Base-by-base conservation (phyloP, 768 basidiomycete genomes). In the Russula lepida region DNA sequence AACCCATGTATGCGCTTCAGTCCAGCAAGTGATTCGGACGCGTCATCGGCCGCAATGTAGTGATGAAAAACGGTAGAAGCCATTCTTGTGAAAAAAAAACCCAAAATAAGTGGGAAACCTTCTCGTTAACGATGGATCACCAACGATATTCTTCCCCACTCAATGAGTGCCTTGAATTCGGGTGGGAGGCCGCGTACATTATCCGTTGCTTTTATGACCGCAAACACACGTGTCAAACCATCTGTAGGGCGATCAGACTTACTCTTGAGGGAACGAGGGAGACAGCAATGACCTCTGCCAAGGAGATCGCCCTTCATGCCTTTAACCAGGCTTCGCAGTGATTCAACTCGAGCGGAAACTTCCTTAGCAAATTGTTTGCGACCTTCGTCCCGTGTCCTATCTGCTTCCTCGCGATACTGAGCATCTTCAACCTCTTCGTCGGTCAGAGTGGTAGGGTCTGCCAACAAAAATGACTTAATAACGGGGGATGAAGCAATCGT, bases 71-170 rank as follows among this genome's bases (percentile, higher is more conserved):
- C 86, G 2, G 97, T 95, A 6, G 97, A 95, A 0, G 97, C 97
- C 65, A 98, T 77, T 37, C 95, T 98, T 68, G 8, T 35, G 39
- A 13, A 47, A 56, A 48, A 9, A 25, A n/a, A n/a, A n/a, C n/a
- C n/a, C n/a, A n/a, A n/a, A 13, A 15, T 37, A 49, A 35, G 21
- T 46, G 53, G 56, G 56, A 19, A n/a, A 21, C 6, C 35, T 11
- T 37, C 37, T 37, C 8, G 39, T 23, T 30, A 46, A 50, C 13
- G 32, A 21, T 28, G n/a, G 35, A 32, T 46, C 43, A 69, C 93
- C 70, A 62, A 95, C 93, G 95, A 95, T 70, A 98, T 97, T 57
- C 95, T 78, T 6, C 89, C 97, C 95, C 97, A 99, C 73, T 98
- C 95, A 7, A 95, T 70, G 49, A 98, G 92, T 43, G 93, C 89